phyloP scores from a whole-genome alignment of 2,329 filamentous ascomycete genomes.

The Venturia nashicola region DNA sequence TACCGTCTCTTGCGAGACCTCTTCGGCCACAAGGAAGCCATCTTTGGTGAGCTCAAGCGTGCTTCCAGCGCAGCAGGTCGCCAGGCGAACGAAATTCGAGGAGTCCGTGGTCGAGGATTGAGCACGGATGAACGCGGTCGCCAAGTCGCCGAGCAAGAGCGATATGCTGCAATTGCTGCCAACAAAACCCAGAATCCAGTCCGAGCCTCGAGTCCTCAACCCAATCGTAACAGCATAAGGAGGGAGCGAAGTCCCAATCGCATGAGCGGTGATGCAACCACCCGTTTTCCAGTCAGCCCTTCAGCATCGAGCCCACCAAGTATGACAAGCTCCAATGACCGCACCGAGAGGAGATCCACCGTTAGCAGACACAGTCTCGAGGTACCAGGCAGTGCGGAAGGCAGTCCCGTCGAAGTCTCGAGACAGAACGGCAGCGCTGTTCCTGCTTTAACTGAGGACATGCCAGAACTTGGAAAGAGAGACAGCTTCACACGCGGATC shows the following conservation, averaged over 20 bases:
- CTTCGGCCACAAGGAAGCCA: constrained; percentile 84
- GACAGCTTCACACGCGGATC: background rate
- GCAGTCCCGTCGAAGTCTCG: constrained; percentile 21
- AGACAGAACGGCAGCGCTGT: background rate
- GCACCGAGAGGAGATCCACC: constrained; percentile 14
- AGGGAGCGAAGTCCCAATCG: constrained; percentile 51
- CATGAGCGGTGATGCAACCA: constrained; percentile 50
- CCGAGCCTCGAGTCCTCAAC: constrained; percentile 62
- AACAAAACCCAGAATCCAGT: constrained; percentile 28
- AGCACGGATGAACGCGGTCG: constrained; percentile 94
- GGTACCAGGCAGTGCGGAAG: constrained; percentile 53
- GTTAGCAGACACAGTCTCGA: constrained; percentile 59
- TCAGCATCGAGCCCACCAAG: constrained; percentile 43
- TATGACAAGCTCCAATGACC: constrained; percentile 35
- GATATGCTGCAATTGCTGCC: constrained; percentile 60
- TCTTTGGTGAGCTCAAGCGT: constrained; percentile 93
- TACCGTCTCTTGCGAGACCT: constrained; percentile 85
- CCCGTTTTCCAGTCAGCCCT: constrained; percentile 68
- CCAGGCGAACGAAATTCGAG: constrained; percentile 19
- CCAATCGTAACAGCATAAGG: constrained; percentile 19
- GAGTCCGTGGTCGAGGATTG: constrained; percentile 55
- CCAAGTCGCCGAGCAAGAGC: constrained; percentile 86
- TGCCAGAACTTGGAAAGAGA: constrained; percentile 2
- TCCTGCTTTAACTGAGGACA: background rate
- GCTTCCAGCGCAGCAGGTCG: constrained; percentile 54